phyloP scores from a whole-genome alignment of 129 eudicot genomes.

The Lactuca sativa region DNA sequence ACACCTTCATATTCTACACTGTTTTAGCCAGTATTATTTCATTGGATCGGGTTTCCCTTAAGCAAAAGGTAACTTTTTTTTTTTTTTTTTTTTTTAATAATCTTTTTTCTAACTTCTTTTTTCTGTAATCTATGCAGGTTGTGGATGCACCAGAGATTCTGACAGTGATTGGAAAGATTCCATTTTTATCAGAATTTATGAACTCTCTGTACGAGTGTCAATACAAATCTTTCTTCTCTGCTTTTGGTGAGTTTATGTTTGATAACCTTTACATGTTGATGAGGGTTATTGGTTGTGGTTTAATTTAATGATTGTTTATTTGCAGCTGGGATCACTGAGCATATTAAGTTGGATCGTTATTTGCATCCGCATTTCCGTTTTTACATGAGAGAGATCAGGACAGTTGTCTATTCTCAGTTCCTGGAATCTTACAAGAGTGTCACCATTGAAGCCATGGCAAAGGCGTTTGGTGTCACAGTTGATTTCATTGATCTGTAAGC shows the following conservation, averaged over 20 bases:
- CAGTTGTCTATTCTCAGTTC: conserved; percentile 91
- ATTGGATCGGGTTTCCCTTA: conserved; percentile 86
- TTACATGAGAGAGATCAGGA: conserved; percentile 93
- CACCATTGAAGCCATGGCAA: conserved; percentile 95
- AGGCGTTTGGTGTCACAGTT: conserved; percentile 87
- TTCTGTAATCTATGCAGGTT: conserved; percentile 35
- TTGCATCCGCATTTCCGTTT: conserved; percentile 86
- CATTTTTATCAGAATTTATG: conserved; percentile 63
- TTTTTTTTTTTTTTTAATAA: neutral
- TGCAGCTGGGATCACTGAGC: conserved; percentile 84
- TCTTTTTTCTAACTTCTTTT: neutral
- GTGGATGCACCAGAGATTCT: conserved; percentile 80
- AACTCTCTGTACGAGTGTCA: conserved; percentile 73
- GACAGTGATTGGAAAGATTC: conserved; percentile 74
- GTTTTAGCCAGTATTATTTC: conserved; percentile 91
- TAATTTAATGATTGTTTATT: neutral
- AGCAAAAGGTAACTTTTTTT: conserved; percentile 65
- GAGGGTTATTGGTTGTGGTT: neutral
- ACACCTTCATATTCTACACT: conserved; percentile 90
- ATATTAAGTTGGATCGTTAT: conserved; percentile 82
- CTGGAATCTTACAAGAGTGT: conserved; percentile 96
- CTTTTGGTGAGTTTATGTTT: conserved; percentile 59
- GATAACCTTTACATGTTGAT: conserved; percentile 7
- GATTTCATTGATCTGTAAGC: conserved; percentile 92
- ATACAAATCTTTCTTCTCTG: conserved; percentile 71